Evolutionary conservation across 805 yeast genomes (phyloP).

Genomic region (Candida insectalens): DNA sequence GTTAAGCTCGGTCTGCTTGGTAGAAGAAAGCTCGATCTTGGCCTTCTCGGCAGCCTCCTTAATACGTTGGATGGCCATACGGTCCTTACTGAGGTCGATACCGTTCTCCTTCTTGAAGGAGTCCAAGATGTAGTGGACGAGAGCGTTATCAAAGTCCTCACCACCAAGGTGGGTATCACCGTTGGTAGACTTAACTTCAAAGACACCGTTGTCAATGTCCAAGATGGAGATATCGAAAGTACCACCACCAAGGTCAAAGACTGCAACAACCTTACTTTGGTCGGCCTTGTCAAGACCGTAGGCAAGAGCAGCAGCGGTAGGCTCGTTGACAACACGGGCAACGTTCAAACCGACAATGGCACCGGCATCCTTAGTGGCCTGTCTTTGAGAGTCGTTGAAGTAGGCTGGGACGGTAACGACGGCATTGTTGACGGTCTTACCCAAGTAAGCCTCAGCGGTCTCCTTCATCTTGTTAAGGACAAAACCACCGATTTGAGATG

Average conservation of each 20-base stretch:
- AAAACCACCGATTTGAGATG: conserved; percentile 63
- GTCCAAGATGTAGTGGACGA: conserved; percentile 67
- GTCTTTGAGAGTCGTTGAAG: conserved; percentile 87
- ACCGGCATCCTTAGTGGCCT: conserved; percentile 96
- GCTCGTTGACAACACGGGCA: conserved; percentile 83
- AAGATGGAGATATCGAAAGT: conserved; percentile 94
- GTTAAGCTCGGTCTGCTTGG: conserved; percentile 48
- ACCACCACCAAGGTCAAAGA: conserved; percentile 98
- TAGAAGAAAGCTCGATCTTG: conserved; percentile 67
- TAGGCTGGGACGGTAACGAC: conserved; percentile 88
- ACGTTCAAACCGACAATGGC: conserved; percentile 92
- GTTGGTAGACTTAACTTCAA: conserved; percentile 95
- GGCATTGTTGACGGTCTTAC: conserved; percentile 81
- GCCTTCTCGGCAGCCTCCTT: conserved; percentile 73
- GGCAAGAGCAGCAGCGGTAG: conserved; percentile 91
- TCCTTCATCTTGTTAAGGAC: conserved; percentile 95
- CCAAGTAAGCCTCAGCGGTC: conserved; percentile 88
- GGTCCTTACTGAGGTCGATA: conserved; percentile 41
- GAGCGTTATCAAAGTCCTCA: conserved; percentile 81
- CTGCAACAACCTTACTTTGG: conserved; percentile 61
- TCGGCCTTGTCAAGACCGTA: conserved; percentile 77
- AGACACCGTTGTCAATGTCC: conserved; percentile 96
- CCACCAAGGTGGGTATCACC: conserved; percentile 94
- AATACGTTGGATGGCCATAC: conserved; percentile 60
- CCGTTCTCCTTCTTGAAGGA: conserved; percentile 46